Conservation (phyloP, 2,329 filamentous ascomycete species). For the Epichloe hybrida region DNA sequence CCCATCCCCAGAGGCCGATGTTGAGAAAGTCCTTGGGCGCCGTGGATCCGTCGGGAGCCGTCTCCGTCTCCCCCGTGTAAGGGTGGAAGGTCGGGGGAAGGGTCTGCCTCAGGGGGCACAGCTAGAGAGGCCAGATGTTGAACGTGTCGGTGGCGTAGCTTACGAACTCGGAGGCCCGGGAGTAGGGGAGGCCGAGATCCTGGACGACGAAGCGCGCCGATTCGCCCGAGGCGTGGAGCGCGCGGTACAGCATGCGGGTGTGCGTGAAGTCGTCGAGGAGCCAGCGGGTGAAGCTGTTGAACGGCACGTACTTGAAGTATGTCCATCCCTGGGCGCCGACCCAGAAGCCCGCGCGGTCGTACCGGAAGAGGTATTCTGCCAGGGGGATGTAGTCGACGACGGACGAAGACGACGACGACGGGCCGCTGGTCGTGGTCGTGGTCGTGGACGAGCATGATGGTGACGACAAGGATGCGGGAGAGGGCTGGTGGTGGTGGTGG, state of each 20-base stretch:
- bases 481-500: not conserved
- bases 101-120: constrained; percentile 40
- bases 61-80: constrained; percentile 26
- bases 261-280: constrained; percentile 60
- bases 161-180: constrained; percentile 36
- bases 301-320: constrained; percentile 53
- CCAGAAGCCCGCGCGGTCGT: constrained; percentile 66
- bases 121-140: constrained; percentile 46
- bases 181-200: constrained; percentile 47
- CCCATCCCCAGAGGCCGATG: constrained; percentile 69
- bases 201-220: constrained; percentile 54
- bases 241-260: constrained; percentile 61
- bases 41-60: constrained; percentile 7
- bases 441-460: not conserved
- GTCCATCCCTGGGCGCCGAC: constrained; percentile 51
- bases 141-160: constrained; percentile 38
- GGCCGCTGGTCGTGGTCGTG: constrained; percentile 4
- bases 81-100: constrained; percentile 42
- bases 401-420: constrained; percentile 14
- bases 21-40: constrained; percentile 36
- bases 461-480: constrained; percentile 8
- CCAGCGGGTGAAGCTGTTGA: constrained; percentile 51
- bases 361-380: constrained; percentile 62
- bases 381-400: constrained; percentile 47
- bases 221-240: constrained; percentile 53